Evolutionary conservation across 371 early-diverging fungal species (phyloP), one percentile per base, ranked within the genome.

Genomic region (Aphelidium insulamus): DNA sequence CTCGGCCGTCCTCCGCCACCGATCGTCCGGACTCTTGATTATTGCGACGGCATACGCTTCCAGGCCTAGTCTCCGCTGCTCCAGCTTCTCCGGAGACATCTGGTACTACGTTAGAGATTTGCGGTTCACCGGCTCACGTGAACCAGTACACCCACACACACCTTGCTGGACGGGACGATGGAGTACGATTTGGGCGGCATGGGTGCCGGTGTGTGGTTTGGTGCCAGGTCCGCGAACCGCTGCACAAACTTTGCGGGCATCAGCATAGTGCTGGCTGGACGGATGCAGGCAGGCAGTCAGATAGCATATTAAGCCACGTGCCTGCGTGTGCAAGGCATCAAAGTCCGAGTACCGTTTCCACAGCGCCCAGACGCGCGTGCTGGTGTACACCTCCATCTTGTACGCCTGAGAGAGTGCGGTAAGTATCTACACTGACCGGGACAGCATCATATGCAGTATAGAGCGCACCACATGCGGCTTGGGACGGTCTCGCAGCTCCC

Each of bases 331-430:
- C 1, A 87, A 65, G 20, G 60, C 52, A 23, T 59, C 59, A 42
- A 87, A 87, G 37, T 83, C 84, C 30, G 69, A 72, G 51, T 82
- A 87, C 2, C 88, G 71, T 38, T 71, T 73, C 76, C 77, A 80
- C 15, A 85, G 71, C 1, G 59, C 62, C 88, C 88, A 87, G 8
- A 76, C 66, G 14, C 82, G 69, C 16, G 82, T 77, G 2, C 81
- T 74, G 1, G 75, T 77, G 39, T 72, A 68, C 5, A 81, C 68
- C 38, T 74, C 65, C 14, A 81, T 50, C 26, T 58, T 62, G 33
- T 75, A 81, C 20, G 54, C 72, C n/a, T n/a, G n/a, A n/a, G n/a
- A n/a, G n/a, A n/a, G n/a, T n/a, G n/a, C n/a, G n/a, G n/a, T n/a
- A n/a, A n/a, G n/a, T n/a, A n/a, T n/a, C n/a, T n/a, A n/a, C n/a